Percentiles rank a stretch among this genome's conserved stretches.
These are phyloP conservation scores for Arthromyces matolae DNA, from an alignment of 768 basidiomycete genomes.

Conservation along the genomic window DNA sequence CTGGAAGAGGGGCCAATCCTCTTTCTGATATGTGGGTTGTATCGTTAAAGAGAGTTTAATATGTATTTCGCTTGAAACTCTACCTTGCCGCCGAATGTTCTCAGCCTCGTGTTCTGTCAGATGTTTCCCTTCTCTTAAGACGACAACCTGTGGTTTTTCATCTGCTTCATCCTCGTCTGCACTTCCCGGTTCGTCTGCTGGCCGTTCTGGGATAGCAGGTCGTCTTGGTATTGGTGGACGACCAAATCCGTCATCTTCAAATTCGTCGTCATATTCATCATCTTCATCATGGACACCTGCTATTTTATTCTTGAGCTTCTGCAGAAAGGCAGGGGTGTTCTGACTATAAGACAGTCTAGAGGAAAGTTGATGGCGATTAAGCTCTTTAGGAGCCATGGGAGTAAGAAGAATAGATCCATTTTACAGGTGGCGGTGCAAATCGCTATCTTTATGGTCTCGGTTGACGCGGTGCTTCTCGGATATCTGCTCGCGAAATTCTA, in stretches of 20 bases:
- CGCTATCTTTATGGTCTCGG: neutral
- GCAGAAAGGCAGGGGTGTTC: conserved; percentile 60
- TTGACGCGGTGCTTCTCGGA: neutral
- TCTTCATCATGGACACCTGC: conserved; percentile 48
- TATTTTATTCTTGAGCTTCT: conserved; percentile 59
- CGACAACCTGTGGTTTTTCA: conserved; percentile 87
- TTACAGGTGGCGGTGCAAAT: conserved; percentile 2
- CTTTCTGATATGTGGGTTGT: conserved; percentile 57
- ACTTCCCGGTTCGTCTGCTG: conserved; percentile 65
- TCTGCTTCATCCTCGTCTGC: conserved; percentile 70
- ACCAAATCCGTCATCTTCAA: conserved; percentile 64
- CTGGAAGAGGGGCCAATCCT: conserved; percentile 54
- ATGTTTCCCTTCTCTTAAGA: conserved; percentile 86
- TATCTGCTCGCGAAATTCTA: neutral
- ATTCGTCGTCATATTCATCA: conserved; percentile 45
- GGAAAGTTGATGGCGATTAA: conserved; percentile 67
- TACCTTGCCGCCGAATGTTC: conserved; percentile 73
- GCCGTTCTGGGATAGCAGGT: conserved; percentile 69
- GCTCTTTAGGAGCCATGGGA: conserved; percentile 54
- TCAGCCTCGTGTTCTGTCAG: conserved; percentile 74
- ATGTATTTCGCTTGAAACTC: too few species aligned
- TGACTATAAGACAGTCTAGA: conserved; percentile 63
- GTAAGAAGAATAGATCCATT: neutral
- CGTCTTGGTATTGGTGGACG: conserved; percentile 71
- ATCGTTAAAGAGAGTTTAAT: too few species aligned